These are phyloP conservation scores for apple (Malus domestica) DNA, from an alignment of 306 rosid genomes.

Conservation along the genomic window DNA sequence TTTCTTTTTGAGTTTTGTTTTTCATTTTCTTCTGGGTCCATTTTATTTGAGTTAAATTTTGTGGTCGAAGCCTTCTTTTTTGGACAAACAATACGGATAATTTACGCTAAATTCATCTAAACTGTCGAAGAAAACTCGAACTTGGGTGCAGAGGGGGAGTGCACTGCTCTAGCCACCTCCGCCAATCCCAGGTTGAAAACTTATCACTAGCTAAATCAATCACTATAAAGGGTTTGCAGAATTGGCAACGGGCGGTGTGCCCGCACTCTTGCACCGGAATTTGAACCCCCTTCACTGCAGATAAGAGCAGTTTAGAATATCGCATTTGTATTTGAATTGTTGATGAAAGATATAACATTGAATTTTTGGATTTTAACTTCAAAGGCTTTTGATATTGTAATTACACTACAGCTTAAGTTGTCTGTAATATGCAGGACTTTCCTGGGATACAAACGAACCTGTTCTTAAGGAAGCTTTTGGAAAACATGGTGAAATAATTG, in stretches of 20 bases:
- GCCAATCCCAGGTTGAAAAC: too few species aligned
- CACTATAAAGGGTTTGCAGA: too few species aligned
- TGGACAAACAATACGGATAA: too few species aligned
- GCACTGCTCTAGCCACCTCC: too few species aligned
- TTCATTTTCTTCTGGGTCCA: background rate
- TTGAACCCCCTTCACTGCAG: background rate
- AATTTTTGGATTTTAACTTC: background rate
- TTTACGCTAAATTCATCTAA: too few species aligned
- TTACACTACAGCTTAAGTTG: background rate
- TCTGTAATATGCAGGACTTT: conserved; percentile 35
- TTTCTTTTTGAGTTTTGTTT: background rate
- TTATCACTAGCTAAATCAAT: too few species aligned
- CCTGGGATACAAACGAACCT: conserved; percentile 62
- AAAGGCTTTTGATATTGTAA: background rate
- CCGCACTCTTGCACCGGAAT: too few species aligned
- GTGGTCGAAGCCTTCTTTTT: background rate
- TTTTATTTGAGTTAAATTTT: background rate
- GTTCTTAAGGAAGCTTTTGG: conserved; percentile 47
- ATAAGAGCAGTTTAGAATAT: background rate
- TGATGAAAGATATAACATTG: background rate
- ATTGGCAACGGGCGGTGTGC: too few species aligned
- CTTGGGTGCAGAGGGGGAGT: too few species aligned
- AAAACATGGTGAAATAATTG: conserved; percentile 51
- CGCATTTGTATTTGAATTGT: background rate
- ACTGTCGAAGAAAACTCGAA: too few species aligned